Evolutionary conservation across 148 eudicot species (phyloP).

Genomic region (Rhododendron henanense): DNA sequence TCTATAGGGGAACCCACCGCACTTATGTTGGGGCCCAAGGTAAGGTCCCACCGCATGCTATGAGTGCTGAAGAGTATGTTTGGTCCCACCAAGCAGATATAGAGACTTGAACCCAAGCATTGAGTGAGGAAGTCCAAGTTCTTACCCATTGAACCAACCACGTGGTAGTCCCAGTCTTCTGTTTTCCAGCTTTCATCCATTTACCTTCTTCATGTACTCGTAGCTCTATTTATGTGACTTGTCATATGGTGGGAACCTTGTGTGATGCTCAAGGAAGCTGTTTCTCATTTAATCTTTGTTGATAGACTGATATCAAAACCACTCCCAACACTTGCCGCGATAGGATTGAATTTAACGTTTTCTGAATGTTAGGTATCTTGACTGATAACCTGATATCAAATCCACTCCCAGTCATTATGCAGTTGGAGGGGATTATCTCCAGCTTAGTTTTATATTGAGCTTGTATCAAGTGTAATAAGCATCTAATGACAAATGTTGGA

Average conservation of each 20-base stretch:
- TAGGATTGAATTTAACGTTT: neutral
- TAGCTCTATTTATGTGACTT: neutral
- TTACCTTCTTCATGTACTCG: neutral
- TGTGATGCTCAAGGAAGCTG: constrained; percentile 4
- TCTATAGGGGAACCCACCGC: neutral
- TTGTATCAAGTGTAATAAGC: neutral
- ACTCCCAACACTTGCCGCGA: neutral
- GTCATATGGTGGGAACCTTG: neutral
- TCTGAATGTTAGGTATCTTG: neutral
- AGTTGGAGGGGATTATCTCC: neutral
- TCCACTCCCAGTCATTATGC: neutral
- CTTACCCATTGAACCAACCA: neutral
- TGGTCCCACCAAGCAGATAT: neutral
- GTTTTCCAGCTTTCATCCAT: neutral
- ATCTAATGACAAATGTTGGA: neutral
- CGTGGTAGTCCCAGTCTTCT: neutral
- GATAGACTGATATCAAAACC: neutral
- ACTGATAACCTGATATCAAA: neutral
- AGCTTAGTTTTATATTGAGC: neutral
- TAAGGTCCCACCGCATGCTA: neutral
- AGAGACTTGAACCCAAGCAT: neutral
- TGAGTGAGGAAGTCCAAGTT: neutral
- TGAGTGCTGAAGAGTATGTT: neutral
- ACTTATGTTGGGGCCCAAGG: neutral
- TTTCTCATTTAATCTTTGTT: neutral